These are phyloP conservation scores for Dictyostelium firmibasis DNA, from an alignment of 78 protist genomes.

Conservation along the genomic window DNA sequence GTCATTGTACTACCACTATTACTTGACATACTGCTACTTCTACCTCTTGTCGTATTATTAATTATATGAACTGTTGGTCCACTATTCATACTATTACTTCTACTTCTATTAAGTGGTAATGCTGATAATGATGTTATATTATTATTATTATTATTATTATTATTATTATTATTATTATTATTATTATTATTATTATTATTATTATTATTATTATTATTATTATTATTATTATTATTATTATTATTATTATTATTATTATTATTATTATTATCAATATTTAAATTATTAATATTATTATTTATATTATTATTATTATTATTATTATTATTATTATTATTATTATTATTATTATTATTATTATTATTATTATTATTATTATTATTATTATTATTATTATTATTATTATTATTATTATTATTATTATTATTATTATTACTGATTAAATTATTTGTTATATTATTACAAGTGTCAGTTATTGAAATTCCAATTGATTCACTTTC, in stretches of 20 bases:
- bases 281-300: background rate
- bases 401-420: too few species aligned
- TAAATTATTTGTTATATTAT: too few species aligned
- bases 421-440: background rate
- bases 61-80: background rate
- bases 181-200: background rate
- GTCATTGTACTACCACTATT: background rate
- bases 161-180: background rate
- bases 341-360: too few species aligned
- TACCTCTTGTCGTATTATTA: background rate
- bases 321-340: too few species aligned
- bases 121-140: background rate
- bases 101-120: background rate
- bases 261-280: background rate
- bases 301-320: background rate
- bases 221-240: background rate
- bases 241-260: background rate
- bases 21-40: background rate
- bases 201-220: background rate
- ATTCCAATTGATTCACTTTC: background rate
- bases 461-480: background rate
- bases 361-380: too few species aligned
- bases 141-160: too few species aligned
- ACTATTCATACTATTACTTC: slow-evolving; percentile 24
- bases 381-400: too few species aligned